phyloP scores from a whole-genome alignment of 495 filamentous ascomycete species.

The Penicillium coffeae region DNA sequence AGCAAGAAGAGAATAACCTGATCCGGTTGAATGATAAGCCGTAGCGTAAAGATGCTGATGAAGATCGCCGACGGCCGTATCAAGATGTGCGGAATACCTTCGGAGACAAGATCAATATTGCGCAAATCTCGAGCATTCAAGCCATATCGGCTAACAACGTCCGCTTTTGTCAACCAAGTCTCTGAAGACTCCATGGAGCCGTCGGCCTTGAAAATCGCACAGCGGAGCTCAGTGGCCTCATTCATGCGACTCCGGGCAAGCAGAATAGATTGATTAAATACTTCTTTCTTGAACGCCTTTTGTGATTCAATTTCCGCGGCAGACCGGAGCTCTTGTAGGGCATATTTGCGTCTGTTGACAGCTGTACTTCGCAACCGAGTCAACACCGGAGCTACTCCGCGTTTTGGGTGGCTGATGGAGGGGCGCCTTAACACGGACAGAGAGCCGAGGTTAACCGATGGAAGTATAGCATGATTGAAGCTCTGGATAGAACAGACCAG shows the following conservation, averaged over 20 bases:
- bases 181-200: slow-evolving; percentile 1
- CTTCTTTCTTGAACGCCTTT: slow-evolving; percentile 12
- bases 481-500: not conserved
- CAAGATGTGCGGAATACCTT: slow-evolving; percentile 29
- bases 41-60: slow-evolving; percentile 27
- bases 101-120: slow-evolving; percentile 24
- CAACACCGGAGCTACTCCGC: not conserved
- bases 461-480: not conserved
- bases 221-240: slow-evolving; percentile 15
- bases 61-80: slow-evolving; percentile 26
- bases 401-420: not conserved
- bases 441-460: not conserved
- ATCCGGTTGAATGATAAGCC: slow-evolving; percentile 26
- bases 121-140: slow-evolving; percentile 26
- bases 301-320: not conserved
- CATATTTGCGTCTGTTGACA: not conserved
- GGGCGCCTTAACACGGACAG: not conserved
- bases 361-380: not conserved
- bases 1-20: slow-evolving; percentile 22
- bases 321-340: not conserved
- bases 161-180: slow-evolving; percentile 19
- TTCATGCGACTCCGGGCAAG: slow-evolving; percentile 22
- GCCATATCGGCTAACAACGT: slow-evolving; percentile 17
- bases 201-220: slow-evolving; percentile 10
- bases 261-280: slow-evolving; percentile 15